Evolutionary conservation across 2,329 filamentous ascomycete genomes (phyloP).

Genomic region (Colletotrichum lupini): DNA sequence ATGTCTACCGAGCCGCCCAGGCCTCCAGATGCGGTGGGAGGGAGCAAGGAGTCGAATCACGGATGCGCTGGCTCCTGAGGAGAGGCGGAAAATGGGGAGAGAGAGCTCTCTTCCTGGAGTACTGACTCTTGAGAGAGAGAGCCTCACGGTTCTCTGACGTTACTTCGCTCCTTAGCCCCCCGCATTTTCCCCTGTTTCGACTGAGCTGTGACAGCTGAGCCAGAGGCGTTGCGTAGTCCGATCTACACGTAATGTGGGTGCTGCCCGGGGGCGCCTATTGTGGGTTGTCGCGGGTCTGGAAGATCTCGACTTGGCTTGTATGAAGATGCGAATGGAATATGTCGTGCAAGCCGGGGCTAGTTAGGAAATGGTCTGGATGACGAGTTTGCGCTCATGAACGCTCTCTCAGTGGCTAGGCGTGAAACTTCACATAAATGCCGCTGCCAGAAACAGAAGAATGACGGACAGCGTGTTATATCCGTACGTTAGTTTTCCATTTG

Average conservation of each 20-base stretch:
- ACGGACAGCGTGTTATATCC: too few species aligned
- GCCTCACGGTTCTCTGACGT: constrained; percentile 1
- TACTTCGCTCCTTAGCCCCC: not conserved
- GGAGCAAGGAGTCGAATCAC: constrained; percentile 1
- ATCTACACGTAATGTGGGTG: constrained; percentile 18
- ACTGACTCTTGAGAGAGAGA: too few species aligned
- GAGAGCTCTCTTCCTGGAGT: too few species aligned
- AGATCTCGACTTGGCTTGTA: constrained; percentile 2
- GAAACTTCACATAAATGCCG: too few species aligned
- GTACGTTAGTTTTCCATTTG: too few species aligned
- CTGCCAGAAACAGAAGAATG: too few species aligned
- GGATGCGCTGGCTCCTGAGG: not conserved
- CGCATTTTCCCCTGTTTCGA: constrained; percentile 22
- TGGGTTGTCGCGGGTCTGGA: not conserved
- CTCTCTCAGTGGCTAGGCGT: too few species aligned
- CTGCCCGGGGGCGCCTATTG: not conserved
- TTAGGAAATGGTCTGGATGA: too few species aligned
- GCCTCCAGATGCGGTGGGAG: not conserved
- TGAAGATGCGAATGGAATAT: too few species aligned
- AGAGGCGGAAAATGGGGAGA: too few species aligned
- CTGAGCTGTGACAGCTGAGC: constrained; percentile 22
- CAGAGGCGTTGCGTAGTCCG: constrained; percentile 4
- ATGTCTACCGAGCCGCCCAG: not conserved
- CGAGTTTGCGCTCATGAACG: too few species aligned
- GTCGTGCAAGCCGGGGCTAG: too few species aligned